These are phyloP conservation scores for Balamuthia mandrillaris DNA, from an alignment of 208 protist genomes.

Conservation along the genomic window DNA sequence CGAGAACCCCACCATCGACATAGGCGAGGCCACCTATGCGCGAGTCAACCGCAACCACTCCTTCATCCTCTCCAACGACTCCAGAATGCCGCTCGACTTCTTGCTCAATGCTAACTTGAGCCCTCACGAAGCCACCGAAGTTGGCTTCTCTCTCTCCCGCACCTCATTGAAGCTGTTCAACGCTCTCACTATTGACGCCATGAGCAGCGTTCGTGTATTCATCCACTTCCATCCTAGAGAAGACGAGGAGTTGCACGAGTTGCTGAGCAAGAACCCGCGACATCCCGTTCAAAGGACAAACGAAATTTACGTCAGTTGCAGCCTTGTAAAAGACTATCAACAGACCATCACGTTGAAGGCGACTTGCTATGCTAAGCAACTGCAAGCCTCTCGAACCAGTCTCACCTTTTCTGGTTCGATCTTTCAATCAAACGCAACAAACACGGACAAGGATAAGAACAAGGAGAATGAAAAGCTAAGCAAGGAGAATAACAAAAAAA, in stretches of 20 bases:
- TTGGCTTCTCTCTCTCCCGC: slow-evolving; percentile 53
- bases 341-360: slow-evolving; percentile 33
- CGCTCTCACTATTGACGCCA: slow-evolving; percentile 39
- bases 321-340: slow-evolving; percentile 54
- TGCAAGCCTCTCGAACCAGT: background rate
- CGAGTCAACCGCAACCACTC: slow-evolving; percentile 48
- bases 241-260: background rate
- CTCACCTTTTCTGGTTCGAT: background rate
- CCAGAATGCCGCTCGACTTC: slow-evolving; percentile 57
- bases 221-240: slow-evolving; percentile 59
- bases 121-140: slow-evolving; percentile 38
- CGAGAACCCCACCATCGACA: slow-evolving; percentile 27
- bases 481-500: too few species aligned
- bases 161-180: slow-evolving; percentile 31
- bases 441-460: too few species aligned
- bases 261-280: background rate
- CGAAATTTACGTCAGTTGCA: slow-evolving; percentile 51
- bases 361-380: background rate
- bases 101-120: slow-evolving; percentile 20
- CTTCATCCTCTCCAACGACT: slow-evolving; percentile 56
- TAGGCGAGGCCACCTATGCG: slow-evolving; percentile 50
- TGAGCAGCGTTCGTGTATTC: slow-evolving; percentile 42
- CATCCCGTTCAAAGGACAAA: background rate
- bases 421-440: background rate
- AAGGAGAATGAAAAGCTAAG: too few species aligned